phyloP scores from a whole-genome alignment of 345 rosid species.

The Hibiscus trionum region DNA sequence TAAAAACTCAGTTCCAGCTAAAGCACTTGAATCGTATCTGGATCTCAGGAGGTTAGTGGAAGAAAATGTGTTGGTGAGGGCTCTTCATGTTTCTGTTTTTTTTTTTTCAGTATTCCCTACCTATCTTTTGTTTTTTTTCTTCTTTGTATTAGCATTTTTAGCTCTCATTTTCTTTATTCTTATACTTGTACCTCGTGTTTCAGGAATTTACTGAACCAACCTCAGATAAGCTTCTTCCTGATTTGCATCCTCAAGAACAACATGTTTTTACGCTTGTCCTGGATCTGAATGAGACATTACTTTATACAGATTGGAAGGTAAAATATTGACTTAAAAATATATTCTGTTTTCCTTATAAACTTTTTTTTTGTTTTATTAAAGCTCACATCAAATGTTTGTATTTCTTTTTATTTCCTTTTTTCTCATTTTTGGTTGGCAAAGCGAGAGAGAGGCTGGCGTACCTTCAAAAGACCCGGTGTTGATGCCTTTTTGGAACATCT shows the following conservation, averaged over 20 bases:
- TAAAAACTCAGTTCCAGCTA: conserved; percentile 55
- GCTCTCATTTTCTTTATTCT: not conserved
- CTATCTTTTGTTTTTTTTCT: not conserved
- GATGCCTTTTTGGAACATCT: conserved; percentile 93
- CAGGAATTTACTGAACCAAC: conserved; percentile 92
- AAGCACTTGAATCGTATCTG: conserved; percentile 75
- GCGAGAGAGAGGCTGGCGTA: conserved; percentile 99
- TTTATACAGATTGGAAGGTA: conserved; percentile 96
- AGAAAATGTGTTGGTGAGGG: conserved; percentile 69
- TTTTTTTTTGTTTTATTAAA: not conserved
- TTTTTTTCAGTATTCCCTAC: not conserved
- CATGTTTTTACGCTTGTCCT: conserved; percentile 85
- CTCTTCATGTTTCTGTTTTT: not conserved
- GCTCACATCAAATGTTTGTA: conserved; percentile 2
- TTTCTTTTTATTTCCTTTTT: not conserved
- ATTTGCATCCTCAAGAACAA: conserved; percentile 79
- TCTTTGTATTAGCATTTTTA: not conserved
- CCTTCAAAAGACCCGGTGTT: conserved; percentile 96
- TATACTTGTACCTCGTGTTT: conserved; percentile 1
- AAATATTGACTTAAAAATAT: not conserved
- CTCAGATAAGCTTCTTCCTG: conserved; percentile 97
- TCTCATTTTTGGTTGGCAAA: conserved; percentile 18
- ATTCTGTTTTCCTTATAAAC: not conserved
- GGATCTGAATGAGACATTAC: conserved; percentile 85
- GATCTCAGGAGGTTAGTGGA: conserved; percentile 68